Percentiles rank a stretch among this genome's conserved stretches.
Conservation (phyloP, 768 basidiomycete genomes). For the Leccinum truebloodii region DNA sequence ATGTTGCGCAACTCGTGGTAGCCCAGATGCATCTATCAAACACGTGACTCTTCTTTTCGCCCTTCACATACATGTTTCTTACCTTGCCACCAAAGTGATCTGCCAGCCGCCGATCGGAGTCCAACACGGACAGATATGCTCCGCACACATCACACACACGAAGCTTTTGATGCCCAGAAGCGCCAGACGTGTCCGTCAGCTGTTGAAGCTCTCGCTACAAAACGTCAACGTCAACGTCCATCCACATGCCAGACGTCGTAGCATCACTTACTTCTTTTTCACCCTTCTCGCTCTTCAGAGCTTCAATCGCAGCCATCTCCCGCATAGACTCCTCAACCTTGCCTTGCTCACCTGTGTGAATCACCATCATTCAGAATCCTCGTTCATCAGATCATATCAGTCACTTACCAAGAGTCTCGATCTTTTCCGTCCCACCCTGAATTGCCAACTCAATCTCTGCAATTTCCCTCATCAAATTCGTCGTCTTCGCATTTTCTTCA, state of each 20-base stretch:
- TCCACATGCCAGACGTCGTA: constrained; percentile 6
- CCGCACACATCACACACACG: constrained; percentile 99
- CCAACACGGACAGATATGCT: constrained; percentile 96
- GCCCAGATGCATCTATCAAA: constrained; percentile 91
- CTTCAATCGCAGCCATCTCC: constrained; percentile 97
- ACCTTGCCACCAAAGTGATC: constrained; percentile 99
- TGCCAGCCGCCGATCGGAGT: constrained; percentile 96
- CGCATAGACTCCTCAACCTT: constrained; percentile 99
- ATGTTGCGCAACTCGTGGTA: constrained; percentile 98
- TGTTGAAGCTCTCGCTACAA: constrained; percentile 87
- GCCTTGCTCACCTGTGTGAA: constrained; percentile 83
- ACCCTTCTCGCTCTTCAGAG: constrained; percentile 90
- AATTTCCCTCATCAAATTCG: constrained; percentile 98
- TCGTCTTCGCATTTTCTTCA: constrained; percentile 99
- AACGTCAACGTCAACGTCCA: constrained; percentile 8
- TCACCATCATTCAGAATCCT: constrained; percentile 3
- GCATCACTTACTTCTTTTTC: constrained; percentile 79
- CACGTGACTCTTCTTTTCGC: constrained; percentile 31
- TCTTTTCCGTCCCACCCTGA: constrained; percentile 98
- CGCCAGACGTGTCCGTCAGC: constrained; percentile 96
- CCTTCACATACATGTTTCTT: constrained; percentile 49
- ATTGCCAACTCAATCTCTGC: constrained; percentile 99
- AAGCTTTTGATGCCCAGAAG: constrained; percentile 99
- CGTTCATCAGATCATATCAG: background rate
- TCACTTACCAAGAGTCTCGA: constrained; percentile 80